A percentile compares a stretch with the other conserved stretches of the same genome.
Conservation (phyloP, 2,329 filamentous ascomycete genomes). For the Trichoderma sp. region DNA sequence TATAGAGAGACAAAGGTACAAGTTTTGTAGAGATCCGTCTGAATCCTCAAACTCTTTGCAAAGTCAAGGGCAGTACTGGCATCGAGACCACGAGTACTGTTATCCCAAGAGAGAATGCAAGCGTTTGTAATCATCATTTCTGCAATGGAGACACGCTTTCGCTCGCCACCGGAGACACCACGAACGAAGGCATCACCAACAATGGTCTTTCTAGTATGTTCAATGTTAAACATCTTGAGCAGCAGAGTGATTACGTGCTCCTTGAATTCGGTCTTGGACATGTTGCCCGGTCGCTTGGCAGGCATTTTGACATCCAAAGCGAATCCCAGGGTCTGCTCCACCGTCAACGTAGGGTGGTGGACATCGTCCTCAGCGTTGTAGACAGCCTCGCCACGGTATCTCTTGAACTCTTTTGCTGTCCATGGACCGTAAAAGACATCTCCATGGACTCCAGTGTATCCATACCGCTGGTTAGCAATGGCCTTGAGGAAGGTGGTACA, state of each 20-base stretch:
- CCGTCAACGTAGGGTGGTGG: constrained; percentile 80
- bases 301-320: constrained; percentile 83
- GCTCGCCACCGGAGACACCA: constrained; percentile 75
- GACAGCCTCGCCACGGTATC: constrained; percentile 76
- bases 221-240: constrained; percentile 90
- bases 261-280: constrained; percentile 73
- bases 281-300: constrained; percentile 70
- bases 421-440: constrained; percentile 77
- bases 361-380: constrained; percentile 81
- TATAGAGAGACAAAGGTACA: constrained; percentile 85
- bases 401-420: constrained; percentile 65
- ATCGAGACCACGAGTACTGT: constrained; percentile 67
- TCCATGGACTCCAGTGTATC: constrained; percentile 56
- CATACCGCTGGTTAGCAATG: constrained; percentile 62
- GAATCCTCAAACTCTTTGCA: constrained; percentile 66
- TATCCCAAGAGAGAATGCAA: constrained; percentile 72
- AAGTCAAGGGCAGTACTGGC: constrained; percentile 66
- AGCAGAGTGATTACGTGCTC: constrained; percentile 69
- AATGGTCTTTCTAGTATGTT: constrained; percentile 79
- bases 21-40: constrained; percentile 80
- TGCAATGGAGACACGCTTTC: constrained; percentile 77
- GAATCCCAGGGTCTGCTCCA: constrained; percentile 82
- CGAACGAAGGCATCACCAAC: constrained; percentile 80
- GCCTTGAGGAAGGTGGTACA: constrained; percentile 68
- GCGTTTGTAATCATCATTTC: constrained; percentile 77